phyloP scores from a whole-genome alignment of 148 eudicot genomes.

The Limonium bicolor region DNA sequence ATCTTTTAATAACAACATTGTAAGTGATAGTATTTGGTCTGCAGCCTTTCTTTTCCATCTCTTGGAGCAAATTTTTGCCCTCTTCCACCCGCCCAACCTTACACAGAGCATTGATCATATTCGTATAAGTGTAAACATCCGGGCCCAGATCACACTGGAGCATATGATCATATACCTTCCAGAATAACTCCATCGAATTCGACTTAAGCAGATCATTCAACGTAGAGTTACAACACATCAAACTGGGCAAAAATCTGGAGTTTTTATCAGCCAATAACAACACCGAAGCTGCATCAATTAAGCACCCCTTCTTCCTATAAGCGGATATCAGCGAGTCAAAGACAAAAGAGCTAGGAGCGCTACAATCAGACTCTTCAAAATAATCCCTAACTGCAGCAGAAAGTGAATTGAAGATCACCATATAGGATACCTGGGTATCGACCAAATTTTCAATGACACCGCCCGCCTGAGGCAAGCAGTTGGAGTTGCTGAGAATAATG shows the following conservation, averaged over 20 bases:
- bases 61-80: slow-evolving; percentile 32
- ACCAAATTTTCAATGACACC: slow-evolving; percentile 36
- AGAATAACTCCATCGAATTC: slow-evolving; percentile 49
- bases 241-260: slow-evolving; percentile 30
- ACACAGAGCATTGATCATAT: slow-evolving; percentile 53
- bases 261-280: slow-evolving; percentile 22
- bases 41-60: slow-evolving; percentile 60
- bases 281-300: slow-evolving; percentile 43
- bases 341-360: slow-evolving; percentile 13
- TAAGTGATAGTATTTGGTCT: slow-evolving; percentile 51
- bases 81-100: slow-evolving; percentile 51
- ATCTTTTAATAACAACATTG: slow-evolving; percentile 62
- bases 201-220: slow-evolving; percentile 50
- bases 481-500: slow-evolving; percentile 31
- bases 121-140: slow-evolving; percentile 56
- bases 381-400: slow-evolving; percentile 21
- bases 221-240: slow-evolving; percentile 57
- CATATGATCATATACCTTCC: slow-evolving; percentile 59
- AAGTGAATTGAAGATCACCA: slow-evolving; percentile 28
- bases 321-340: slow-evolving; percentile 49
- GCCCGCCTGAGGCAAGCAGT: slow-evolving; percentile 24
- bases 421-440: slow-evolving; percentile 12
- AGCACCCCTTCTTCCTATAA: slow-evolving; percentile 37
- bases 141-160: slow-evolving; percentile 22
- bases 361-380: slow-evolving; percentile 2